These are phyloP conservation scores for Chlorella sp. DNA, from an alignment of 139 green algal genomes.

Conservation along the genomic window DNA sequence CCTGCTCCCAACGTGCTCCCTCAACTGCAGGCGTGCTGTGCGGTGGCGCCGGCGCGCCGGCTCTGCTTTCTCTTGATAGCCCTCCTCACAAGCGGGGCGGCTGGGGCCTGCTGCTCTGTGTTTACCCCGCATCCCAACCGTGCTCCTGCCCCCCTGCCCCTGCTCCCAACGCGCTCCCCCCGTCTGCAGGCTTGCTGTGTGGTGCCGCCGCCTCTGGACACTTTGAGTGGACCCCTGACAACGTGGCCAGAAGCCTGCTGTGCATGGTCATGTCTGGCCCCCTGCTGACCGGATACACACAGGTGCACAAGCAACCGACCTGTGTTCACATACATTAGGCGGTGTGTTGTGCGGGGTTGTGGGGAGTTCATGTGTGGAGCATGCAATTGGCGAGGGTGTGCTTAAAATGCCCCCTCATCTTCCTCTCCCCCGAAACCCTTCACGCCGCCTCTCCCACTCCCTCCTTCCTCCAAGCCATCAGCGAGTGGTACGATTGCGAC, in stretches of 20 bases:
- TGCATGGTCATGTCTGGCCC: constrained; percentile 97
- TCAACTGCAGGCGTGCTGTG: background rate
- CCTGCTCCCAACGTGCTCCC: background rate
- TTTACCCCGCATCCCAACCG: too few relatives aligned
- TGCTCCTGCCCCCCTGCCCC: background rate
- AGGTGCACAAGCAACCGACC: constrained; percentile 62
- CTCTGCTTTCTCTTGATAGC: too few relatives aligned
- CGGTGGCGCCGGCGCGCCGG: background rate
- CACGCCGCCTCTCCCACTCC: too few relatives aligned
- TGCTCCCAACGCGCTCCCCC: background rate
- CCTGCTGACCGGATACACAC: constrained; percentile 97
- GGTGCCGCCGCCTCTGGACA: constrained; percentile 93
- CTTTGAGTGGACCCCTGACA: constrained; percentile 89
- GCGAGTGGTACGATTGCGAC: constrained; percentile 96
- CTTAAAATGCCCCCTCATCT: too few relatives aligned
- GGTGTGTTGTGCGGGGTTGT: too few relatives aligned
- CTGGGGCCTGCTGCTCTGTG: too few relatives aligned
- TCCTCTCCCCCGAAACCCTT: too few relatives aligned
- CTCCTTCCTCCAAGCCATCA: constrained; percentile 82
- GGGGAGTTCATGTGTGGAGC: too few relatives aligned
- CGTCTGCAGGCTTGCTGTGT: constrained; percentile 81
- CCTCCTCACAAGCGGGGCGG: too few relatives aligned
- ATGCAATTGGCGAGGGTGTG: too few relatives aligned
- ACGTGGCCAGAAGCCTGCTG: constrained; percentile 78
- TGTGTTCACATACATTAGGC: too few relatives aligned